Evolutionary conservation across 257 asterid species (phyloP).

Genomic region (Solanum chiquidenum): DNA sequence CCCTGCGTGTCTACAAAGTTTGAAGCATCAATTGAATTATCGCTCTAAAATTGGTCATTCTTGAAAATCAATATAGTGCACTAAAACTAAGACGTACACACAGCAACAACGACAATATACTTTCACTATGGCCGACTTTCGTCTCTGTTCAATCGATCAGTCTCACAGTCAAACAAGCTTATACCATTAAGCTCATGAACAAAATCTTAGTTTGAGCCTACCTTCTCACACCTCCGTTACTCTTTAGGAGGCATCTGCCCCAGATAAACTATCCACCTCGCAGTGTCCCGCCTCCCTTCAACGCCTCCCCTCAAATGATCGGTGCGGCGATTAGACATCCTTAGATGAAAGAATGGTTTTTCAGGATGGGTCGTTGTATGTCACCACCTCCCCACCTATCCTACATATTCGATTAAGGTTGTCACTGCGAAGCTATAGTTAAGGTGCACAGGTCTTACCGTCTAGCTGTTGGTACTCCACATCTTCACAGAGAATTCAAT

Average conservation of each 20-base stretch:
- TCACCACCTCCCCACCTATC: not conserved
- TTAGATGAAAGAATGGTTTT: not conserved
- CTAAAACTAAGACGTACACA: not conserved
- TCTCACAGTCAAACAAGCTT: no score
- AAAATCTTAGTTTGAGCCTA: not conserved
- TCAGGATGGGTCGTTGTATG: not conserved
- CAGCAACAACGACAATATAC: not conserved
- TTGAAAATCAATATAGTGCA: not conserved
- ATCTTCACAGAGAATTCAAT: not conserved
- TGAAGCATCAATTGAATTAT: not conserved
- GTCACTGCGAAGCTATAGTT: not conserved
- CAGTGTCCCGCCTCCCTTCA: not conserved
- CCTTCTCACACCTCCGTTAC: not conserved
- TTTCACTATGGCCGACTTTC: no score
- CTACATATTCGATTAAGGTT: not conserved
- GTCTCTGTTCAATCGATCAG: not conserved
- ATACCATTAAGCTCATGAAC: not conserved
- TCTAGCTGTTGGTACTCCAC: not conserved
- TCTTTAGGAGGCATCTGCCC: not conserved
- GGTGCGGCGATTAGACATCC: not conserved
- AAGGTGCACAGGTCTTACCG: not conserved
- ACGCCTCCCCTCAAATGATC: not conserved
- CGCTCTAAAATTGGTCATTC: not conserved
- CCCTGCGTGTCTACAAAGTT: not conserved
- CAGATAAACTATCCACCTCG: not conserved